Conservation (phyloP, 768 basidiomycete species). For the Leucocoprinus sp. region DNA sequence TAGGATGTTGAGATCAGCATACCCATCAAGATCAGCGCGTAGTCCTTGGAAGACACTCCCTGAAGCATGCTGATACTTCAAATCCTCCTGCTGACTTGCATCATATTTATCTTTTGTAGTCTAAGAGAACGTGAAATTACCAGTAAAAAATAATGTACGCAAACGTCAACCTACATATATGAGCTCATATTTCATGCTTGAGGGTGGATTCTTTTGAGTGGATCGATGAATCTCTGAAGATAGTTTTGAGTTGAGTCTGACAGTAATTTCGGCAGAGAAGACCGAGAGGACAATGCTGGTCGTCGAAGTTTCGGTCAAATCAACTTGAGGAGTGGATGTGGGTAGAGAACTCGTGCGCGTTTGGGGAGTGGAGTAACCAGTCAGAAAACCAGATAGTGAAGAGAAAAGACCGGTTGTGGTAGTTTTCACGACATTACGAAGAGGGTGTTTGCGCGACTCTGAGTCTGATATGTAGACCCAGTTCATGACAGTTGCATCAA, state of each 20-base stretch:
- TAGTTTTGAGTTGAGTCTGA: slow-evolving; percentile 57
- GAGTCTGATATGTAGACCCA: slow-evolving; percentile 66
- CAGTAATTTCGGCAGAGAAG: slow-evolving; percentile 59
- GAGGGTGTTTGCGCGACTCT: slow-evolving; percentile 39
- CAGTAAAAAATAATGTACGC: neutral
- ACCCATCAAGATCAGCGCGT: slow-evolving; percentile 82
- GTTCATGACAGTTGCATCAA: slow-evolving; percentile 75
- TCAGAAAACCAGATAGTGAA: slow-evolving; percentile 32
- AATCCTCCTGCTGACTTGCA: slow-evolving; percentile 60
- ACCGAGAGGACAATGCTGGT: slow-evolving; percentile 55
- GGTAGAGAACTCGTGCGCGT: slow-evolving; percentile 27
- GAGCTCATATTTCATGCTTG: slow-evolving; percentile 64
- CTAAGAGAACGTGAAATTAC: slow-evolving; percentile 18
- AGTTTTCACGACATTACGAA: slow-evolving; percentile 24
- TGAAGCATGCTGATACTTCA: slow-evolving; percentile 44
- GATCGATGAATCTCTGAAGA: slow-evolving; percentile 73
- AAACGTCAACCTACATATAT: slow-evolving; percentile 59
- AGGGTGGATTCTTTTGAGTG: slow-evolving; percentile 92
- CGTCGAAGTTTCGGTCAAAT: slow-evolving; percentile 34
- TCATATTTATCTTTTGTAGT: slow-evolving; percentile 81
- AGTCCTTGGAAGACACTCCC: slow-evolving; percentile 85
- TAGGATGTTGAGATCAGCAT: slow-evolving; percentile 15
- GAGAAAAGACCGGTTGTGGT: slow-evolving; percentile 39
- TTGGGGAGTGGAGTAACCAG: slow-evolving; percentile 29
- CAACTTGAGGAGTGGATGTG: slow-evolving; percentile 15